Percentiles rank a stretch among this genome's conserved stretches.
Conservation (phyloP, 1,284 basidiomycete genomes). For the Cryptococcus sp. region DNA sequence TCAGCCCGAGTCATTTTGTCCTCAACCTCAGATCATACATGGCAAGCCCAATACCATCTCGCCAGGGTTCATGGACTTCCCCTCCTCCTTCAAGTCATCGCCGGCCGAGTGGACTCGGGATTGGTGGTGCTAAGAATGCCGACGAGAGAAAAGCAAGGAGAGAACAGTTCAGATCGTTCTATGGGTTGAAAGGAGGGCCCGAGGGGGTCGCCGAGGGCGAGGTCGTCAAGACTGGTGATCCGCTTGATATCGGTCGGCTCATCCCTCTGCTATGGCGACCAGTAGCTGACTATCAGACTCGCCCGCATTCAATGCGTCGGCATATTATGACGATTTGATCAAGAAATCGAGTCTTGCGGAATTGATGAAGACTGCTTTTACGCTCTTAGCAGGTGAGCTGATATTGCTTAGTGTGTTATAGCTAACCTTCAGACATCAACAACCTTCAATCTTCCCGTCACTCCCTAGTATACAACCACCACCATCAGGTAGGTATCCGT, state of each 20-base stretch:
- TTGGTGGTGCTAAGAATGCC: background rate
- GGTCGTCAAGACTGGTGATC: slow-evolving; percentile 11
- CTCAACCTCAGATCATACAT: background rate
- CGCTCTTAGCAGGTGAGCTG: slow-evolving; percentile 32
- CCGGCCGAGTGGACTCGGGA: background rate
- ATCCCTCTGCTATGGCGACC: background rate
- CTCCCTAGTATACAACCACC: slow-evolving; percentile 47
- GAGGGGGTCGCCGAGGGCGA: background rate
- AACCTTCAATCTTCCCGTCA: slow-evolving; percentile 42
- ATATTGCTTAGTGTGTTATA: background rate
- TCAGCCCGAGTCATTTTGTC: no score
- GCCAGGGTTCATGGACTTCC: background rate
- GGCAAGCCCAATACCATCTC: background rate
- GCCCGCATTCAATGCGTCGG: slow-evolving; percentile 29
- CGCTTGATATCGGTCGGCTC: slow-evolving; percentile 31
- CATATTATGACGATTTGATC: slow-evolving; percentile 44
- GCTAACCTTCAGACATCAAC: slow-evolving; percentile 31
- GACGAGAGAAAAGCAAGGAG: slow-evolving; percentile 33
- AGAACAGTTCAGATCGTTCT: slow-evolving; percentile 41
- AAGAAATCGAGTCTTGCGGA: slow-evolving; percentile 27
- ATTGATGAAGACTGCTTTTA: slow-evolving; percentile 32
- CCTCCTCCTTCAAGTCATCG: background rate
- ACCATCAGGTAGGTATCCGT: slow-evolving; percentile 39
- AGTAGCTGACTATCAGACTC: slow-evolving; percentile 19
- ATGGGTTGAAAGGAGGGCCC: slow-evolving; percentile 29